Evolutionary conservation across 495 filamentous ascomycete species (phyloP), one percentile per base, ranked within the genome.

Genomic region (Collariella sp.): DNA sequence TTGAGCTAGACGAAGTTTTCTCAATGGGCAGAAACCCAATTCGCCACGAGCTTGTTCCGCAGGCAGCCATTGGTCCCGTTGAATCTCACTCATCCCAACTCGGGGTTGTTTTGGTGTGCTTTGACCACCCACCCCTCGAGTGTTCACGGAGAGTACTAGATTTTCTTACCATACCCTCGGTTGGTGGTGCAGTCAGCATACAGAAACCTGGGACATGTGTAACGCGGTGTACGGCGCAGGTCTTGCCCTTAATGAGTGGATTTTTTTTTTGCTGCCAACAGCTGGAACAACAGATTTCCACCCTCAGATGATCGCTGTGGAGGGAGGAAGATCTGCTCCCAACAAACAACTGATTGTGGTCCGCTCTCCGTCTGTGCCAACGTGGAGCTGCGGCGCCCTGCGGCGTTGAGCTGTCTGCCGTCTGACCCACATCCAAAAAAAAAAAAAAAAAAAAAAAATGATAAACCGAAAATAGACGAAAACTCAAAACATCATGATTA

Each of bases 191-290:
- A 31, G 26, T 31, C 15, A 22, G 10, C 35, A 38, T 12, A 3
- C 5, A 38, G 35, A 12, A 5, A 31, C 9, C 7, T 7, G 26
- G 26, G 9, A 38, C 7, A 34, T 13, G 23, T 26, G 34, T n/a
- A 42, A 54, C 43, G 41, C 20, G 49, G 38, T 38, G 36, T 36
- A 39, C 16, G 45, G 35, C 45, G 29, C 22, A 36, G 18, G n/a
- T 36, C 45, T 44, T 43, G 53, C 46, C 29, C 26, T 36, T n/a
- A n/a, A n/a, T n/a, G 23, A 35, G 52, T 55, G 52, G 52, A 18
- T 55, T 46, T 46, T 38, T 20, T 19, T n/a, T n/a, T n/a, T 18
- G 33, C 45, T 36, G 19, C 40, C 40, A 52, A 44, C n/a, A 35
- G 2, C 29, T 52, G 40, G 29, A 36, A 44, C 50, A 44, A 24